These are phyloP conservation scores for Trypanosoma rangeli DNA, from an alignment of 208 protist species.

Conservation along the genomic window DNA sequence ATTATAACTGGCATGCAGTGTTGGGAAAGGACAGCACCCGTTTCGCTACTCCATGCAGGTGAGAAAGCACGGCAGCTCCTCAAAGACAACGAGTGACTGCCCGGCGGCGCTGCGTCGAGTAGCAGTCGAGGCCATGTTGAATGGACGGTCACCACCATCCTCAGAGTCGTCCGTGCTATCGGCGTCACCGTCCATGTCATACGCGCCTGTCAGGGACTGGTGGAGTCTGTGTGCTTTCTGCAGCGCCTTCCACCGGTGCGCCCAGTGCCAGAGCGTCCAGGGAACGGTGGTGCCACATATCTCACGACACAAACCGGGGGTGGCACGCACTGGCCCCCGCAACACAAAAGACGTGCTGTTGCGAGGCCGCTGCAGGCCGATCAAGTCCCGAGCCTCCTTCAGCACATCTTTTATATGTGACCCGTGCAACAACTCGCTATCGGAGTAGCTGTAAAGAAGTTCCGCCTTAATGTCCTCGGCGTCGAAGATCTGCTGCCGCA, in stretches of 20 bases:
- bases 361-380: constrained; percentile 44
- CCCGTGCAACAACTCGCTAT: constrained; percentile 27
- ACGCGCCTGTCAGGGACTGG: background rate
- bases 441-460: constrained; percentile 34
- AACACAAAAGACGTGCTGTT: background rate
- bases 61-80: constrained; percentile 23
- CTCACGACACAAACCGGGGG: constrained; percentile 33
- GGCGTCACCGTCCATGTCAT: background rate
- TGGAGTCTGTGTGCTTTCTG: constrained; percentile 20
- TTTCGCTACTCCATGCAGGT: constrained; percentile 11
- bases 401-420: constrained; percentile 50
- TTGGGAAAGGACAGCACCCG: background rate
- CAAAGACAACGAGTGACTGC: constrained; percentile 14
- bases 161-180: constrained; percentile 15
- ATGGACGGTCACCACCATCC: background rate
- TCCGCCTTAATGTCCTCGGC: constrained; percentile 81
- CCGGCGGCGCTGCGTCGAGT: background rate
- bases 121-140: background rate
- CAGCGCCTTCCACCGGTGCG: constrained; percentile 62
- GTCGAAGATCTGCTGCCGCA: constrained; percentile 86
- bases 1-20: background rate
- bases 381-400: constrained; percentile 40
- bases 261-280: constrained; percentile 91
- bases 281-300: constrained; percentile 49
- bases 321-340: constrained; percentile 3